Base-by-base conservation (phyloP, 176 grass and related monocot species). In the Avena sativa region DNA sequence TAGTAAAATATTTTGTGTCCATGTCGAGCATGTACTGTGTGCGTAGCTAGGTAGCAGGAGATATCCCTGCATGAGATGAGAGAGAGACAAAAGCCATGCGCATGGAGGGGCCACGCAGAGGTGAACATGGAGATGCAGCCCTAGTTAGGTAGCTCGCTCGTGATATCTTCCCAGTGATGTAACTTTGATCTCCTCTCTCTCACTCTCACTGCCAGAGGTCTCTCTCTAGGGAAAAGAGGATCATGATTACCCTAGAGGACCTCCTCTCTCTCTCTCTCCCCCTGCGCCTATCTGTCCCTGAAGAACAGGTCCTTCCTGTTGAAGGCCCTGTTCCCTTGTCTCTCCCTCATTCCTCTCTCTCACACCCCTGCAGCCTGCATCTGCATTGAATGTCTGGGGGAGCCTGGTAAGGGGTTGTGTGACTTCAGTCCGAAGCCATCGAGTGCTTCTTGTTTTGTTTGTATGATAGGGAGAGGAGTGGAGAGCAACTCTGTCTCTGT, bases 391-490 rank as follows among this genome's bases (percentile, higher is more conserved):
- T 86, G n/a, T 83, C 40, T 90, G 69, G 74, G 83, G 28, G 20
- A 9, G 57, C 57, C 63, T 69, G 76, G 83, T 83, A 44, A 81
- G 59, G 58, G 74, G 75, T 80, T 87, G 89, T 84, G 80, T 79
- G 80, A 87, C 85, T 87, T 84, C 85, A 91, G 85, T 87, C 17
- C 17, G 16, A 9, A 62, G 59, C 67, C 25, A 87, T 91, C 69
- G 16, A 88, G 89, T 91, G 86, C 61, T 85, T 85, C 89, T 81
- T 69, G 60, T 91, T 87, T 80, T 82, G 78, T 87, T 80, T 82
- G 70, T 49, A 58, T 85, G 86, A 85, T 46, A 81, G 60, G 69
- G 76, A 85, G 81, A 76, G 81, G 85, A 88, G 49, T 81, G 85
- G 26, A 69, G 59, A 84, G 79, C 48, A 83, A 73, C 30, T 56